Evolutionary conservation across 139 green algal species (phyloP).

Genomic region (Nannochloris sp.): DNA sequence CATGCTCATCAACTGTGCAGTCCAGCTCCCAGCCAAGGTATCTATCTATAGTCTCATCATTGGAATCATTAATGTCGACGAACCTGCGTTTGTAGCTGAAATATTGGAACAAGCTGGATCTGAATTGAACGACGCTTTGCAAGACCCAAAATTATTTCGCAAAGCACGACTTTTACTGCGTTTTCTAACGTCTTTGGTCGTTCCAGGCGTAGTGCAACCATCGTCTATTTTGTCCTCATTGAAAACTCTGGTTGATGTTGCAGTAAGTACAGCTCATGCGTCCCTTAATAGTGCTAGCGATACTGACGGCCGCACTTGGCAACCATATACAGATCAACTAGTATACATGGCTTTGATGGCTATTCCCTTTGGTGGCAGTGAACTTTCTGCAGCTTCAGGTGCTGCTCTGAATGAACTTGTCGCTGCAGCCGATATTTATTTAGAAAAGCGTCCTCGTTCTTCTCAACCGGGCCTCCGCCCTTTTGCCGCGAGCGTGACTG

Average conservation of each 20-base stretch:
- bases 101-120: conserved; percentile 17
- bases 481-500: conserved; percentile 27
- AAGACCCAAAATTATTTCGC: conserved; percentile 15
- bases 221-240: conserved; percentile 35
- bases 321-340: conserved; percentile 71
- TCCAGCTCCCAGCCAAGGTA: conserved; percentile 61
- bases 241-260: conserved; percentile 36
- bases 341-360: conserved; percentile 50
- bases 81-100: conserved; percentile 25
- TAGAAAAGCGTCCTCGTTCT: conserved; percentile 34
- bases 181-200: conserved; percentile 47
- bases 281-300: conserved; percentile 5
- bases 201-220: conserved; percentile 41
- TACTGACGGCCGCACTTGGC: conserved; percentile 40
- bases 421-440: conserved; percentile 44
- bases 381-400: conserved; percentile 41
- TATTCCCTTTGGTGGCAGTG: conserved; percentile 58
- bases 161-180: conserved; percentile 58
- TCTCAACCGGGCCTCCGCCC: conserved; percentile 35
- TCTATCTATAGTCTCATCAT: conserved; percentile 63
- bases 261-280: conserved; percentile 1
- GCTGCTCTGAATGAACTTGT: conserved; percentile 24
- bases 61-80: conserved; percentile 51
- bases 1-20: conserved; percentile 56
- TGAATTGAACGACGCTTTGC: conserved; percentile 18